Base-by-base conservation (phyloP, 306 rosid species). In the Glycine latifolia region DNA sequence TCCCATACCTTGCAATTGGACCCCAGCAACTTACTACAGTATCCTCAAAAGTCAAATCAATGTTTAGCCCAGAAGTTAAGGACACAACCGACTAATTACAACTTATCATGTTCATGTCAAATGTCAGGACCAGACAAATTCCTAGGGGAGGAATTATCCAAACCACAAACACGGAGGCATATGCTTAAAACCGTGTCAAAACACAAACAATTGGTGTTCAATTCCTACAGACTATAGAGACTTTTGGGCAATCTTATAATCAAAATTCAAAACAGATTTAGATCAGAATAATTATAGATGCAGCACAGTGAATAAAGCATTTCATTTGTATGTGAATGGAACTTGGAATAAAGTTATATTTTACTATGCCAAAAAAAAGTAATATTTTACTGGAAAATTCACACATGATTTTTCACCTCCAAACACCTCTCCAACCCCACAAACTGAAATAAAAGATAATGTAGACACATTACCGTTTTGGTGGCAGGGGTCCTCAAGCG, bases 401-500 rank as follows among this genome's bases (percentile, higher is more conserved):
- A 50, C 20, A 1, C 33, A 9, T 76, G 50, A 59, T 8, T 72
- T 20, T 20, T 47, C 20, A 46, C 31, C 76, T 55, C 37, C 13
- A 60, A 79, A 67, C 6, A 10, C 61, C 20, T 60, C 63, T 60
- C 54, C 71, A 55, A 48, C 39, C 73, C 69, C 68, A 80, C 43
- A 76, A 39, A 83, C 50, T 55, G 53, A 72, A 74, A 69, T 81
- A 76, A 68, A 11, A 77, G 69, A 46, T 7, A 61, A 62, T 53
- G 58, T 67, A 65, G 46, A 62, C 50, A 39, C 76, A 82, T 79
- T 95, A 95, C 99, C 95, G 81, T 67, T 89, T 90, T 95, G 73
- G 89, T 87, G 75, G 90, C 81, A 12, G 99, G 99, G 63, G 69
- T 68, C 90, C 99, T 91, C 92, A 95, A 80, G 82, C 84, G 97